These are phyloP conservation scores for Solanum chilense DNA, from an alignment of 257 asterid species.

Conservation along the genomic window DNA sequence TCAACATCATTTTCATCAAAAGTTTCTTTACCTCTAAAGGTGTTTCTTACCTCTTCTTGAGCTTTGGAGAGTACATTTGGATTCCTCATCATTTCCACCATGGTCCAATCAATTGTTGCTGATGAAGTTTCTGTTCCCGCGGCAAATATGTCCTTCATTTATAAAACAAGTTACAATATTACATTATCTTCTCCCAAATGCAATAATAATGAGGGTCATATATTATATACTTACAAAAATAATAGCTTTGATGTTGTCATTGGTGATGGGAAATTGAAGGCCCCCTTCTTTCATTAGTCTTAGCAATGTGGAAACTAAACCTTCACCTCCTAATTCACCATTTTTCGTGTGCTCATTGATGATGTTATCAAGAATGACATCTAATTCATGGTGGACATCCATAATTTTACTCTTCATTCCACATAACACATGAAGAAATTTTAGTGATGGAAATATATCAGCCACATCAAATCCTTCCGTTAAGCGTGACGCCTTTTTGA, in stretches of 20 bases:
- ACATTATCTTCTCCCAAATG: not conserved
- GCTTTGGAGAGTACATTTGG: not conserved
- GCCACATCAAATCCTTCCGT: not conserved
- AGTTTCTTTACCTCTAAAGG: not conserved
- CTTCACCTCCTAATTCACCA: not conserved
- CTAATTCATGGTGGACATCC: not conserved
- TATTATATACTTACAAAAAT: not conserved
- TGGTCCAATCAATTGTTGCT: not conserved
- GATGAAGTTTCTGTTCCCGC: not conserved
- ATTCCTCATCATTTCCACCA: not conserved
- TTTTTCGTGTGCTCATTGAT: not conserved
- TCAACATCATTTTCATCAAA: not conserved
- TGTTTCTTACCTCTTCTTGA: not conserved
- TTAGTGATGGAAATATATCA: not conserved
- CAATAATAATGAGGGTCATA: rapidly evolving
- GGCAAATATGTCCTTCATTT: not conserved
- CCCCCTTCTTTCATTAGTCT: not conserved
- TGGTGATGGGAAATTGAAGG: not conserved
- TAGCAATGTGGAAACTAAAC: not conserved
- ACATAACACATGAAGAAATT: not conserved
- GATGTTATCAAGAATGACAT: not conserved
- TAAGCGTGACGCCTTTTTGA: not conserved
- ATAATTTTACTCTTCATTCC: not conserved
- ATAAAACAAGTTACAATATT: not conserved
- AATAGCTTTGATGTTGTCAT: not conserved